Percentiles rank a stretch among this genome's conserved stretches.
These are phyloP conservation scores for Corymbia calophylla DNA, from an alignment of 441 rosid genomes.

Conservation along the genomic window DNA sequence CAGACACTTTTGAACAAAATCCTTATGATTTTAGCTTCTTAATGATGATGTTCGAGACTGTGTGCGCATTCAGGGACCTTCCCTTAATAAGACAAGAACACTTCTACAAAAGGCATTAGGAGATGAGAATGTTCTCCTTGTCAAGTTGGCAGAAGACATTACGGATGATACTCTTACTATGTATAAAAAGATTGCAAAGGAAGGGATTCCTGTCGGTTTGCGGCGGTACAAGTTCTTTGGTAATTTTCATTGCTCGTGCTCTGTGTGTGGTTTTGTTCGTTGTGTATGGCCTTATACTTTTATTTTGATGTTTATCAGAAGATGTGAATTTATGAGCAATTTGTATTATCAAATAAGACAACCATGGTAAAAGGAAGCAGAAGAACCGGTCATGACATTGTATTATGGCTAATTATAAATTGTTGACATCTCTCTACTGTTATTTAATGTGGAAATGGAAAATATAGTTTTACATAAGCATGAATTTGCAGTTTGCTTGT, in stretches of 20 bases:
- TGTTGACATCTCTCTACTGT: not conserved
- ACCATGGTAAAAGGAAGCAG: not conserved
- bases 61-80: constrained; percentile 55
- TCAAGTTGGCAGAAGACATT: constrained; percentile 38
- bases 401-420: not conserved
- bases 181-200: constrained; percentile 31
- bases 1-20: not conserved
- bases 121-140: constrained; percentile 65
- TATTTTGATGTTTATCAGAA: not conserved
- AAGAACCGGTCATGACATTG: not conserved
- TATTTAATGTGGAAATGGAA: not conserved
- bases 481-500: not conserved
- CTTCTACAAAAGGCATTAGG: constrained; percentile 67
- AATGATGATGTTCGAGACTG: not conserved
- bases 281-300: not conserved
- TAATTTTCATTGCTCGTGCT: not conserved
- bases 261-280: not conserved
- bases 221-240: constrained; percentile 71
- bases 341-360: not conserved
- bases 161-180: not conserved
- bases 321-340: not conserved
- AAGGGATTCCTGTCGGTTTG: constrained; percentile 59
- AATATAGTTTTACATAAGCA: not conserved
- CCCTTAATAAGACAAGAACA: constrained; percentile 23
- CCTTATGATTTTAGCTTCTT: not conserved